Evolutionary conservation across 2,329 filamentous ascomycete species (phyloP), one percentile per base, ranked within the genome.

Genomic region (Fusarium bulbicola): DNA sequence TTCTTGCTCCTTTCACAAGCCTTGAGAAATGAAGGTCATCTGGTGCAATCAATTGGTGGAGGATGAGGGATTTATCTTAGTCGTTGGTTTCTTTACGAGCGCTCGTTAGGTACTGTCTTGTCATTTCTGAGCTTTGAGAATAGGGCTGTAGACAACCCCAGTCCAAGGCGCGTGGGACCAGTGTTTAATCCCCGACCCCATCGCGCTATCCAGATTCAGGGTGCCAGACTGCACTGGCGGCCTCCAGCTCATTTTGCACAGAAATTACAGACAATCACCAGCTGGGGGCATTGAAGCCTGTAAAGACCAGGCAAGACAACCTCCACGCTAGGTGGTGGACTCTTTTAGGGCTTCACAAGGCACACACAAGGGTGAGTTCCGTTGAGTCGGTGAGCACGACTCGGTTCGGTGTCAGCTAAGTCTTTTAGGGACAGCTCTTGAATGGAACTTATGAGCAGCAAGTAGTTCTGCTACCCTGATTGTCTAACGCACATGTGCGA

Each of bases 281-380:
- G 5, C n/a, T n/a, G 24, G 5, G 7, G 18, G 10, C 4, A 10
- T 3, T 53, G 10, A 39, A 8, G 49, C 7, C 10, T 6, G 6
- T 36, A 8, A 8, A 11, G 8, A 6, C 30, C 16, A 36, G 13
- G n/a, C 9, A 52, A 21, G 7, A 21, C 12, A 20, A 11, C 5
- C 12, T 24, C 21, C 2, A 2, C 16, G 12, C 21, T 2, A 24
- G 8, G 30, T 14, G 0, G 1, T 20, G 1, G 20, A 20, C 3
- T 52, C 6, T 10, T 12, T 5, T 5, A 8, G 15, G 2, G 30
- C 15, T 5, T 34, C 6, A 5, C 28, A 0, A 15, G 2, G 1
- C 0, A 28, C 3, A 6, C 24, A 14, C 7, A 5, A 20, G 12
- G 8, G 24, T 20, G 8, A 4, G 7, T 46, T 9, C 4, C 13